Evolutionary conservation across 257 asterid genomes (phyloP).

Genomic region (Ilex asprella): DNA sequence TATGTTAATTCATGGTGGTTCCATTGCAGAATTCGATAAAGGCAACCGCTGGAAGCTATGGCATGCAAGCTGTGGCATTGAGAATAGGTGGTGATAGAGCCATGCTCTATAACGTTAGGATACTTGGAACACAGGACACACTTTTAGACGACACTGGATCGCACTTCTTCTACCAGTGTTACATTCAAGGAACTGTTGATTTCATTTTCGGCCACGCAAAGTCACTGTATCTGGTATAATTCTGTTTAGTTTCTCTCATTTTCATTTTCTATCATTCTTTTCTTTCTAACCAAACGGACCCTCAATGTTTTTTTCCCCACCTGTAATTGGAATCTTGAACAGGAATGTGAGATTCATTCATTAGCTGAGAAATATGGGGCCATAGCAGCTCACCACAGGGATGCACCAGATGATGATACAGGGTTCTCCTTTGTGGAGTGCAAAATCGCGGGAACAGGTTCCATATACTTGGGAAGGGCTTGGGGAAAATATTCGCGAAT

Average conservation of each 20-base stretch:
- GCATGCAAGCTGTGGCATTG: constrained; percentile 77
- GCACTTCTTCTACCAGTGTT: constrained; percentile 56
- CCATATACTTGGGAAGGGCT: constrained; percentile 60
- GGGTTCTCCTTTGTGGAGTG: constrained; percentile 83
- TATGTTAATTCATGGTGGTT: no score
- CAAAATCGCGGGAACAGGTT: constrained; percentile 41
- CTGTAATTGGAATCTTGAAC: not conserved
- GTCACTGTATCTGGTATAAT: constrained; percentile 56
- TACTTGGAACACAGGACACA: constrained; percentile 79
- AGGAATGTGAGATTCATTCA: constrained; percentile 53
- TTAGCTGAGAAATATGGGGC: constrained; percentile 40
- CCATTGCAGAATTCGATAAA: constrained; percentile 44
- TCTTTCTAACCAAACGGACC: no score
- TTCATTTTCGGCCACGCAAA: constrained; percentile 79
- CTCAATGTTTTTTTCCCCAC: no score
- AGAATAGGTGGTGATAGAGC: constrained; percentile 63
- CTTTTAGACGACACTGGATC: constrained; percentile 57
- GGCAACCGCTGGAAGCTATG: constrained; percentile 24
- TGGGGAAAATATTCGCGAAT: constrained; percentile 70
- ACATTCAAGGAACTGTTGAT: constrained; percentile 67
- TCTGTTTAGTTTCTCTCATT: no score
- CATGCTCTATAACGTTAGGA: constrained; percentile 49
- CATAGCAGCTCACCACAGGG: constrained; percentile 69
- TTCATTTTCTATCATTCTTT: no score
- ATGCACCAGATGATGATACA: constrained; percentile 36